phyloP scores from a whole-genome alignment of 495 filamentous ascomycete species.

The Talaromyces stipitatus region DNA sequence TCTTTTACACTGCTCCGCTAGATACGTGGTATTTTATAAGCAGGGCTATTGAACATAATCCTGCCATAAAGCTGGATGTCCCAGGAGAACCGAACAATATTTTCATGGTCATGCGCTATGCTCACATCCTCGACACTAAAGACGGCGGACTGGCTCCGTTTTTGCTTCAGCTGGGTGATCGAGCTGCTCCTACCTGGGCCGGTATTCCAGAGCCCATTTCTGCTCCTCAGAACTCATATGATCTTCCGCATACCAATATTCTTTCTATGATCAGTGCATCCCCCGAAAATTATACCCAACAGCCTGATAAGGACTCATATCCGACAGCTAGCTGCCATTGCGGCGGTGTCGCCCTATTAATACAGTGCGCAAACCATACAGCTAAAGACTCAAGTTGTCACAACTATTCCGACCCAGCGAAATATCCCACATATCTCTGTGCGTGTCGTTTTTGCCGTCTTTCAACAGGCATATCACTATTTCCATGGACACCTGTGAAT shows the following conservation, averaged over 20 bases:
- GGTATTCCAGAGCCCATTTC: background rate
- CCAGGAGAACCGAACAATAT: background rate
- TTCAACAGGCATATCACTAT: background rate
- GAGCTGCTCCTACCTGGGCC: background rate
- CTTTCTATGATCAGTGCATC: background rate
- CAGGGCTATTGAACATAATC: background rate
- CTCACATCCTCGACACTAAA: background rate
- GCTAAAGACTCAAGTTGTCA: background rate
- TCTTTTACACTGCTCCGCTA: background rate
- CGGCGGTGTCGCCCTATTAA: background rate
- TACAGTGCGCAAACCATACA: background rate
- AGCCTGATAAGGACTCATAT: background rate
- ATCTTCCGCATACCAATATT: background rate
- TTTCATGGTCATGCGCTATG: background rate
- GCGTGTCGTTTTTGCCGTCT: constrained; percentile 2
- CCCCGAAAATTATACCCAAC: background rate
- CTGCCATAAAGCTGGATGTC: background rate
- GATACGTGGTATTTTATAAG: constrained; percentile 1
- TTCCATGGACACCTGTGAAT: constrained; percentile 1
- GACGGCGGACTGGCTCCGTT: constrained; percentile 1
- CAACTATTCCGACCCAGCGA: background rate
- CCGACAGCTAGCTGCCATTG: background rate
- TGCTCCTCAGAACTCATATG: background rate
- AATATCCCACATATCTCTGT: background rate
- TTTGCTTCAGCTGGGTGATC: background rate